Evolutionary conservation across 2,329 filamentous ascomycete species (phyloP).

Genomic region (Hypomyces perniciosus): DNA sequence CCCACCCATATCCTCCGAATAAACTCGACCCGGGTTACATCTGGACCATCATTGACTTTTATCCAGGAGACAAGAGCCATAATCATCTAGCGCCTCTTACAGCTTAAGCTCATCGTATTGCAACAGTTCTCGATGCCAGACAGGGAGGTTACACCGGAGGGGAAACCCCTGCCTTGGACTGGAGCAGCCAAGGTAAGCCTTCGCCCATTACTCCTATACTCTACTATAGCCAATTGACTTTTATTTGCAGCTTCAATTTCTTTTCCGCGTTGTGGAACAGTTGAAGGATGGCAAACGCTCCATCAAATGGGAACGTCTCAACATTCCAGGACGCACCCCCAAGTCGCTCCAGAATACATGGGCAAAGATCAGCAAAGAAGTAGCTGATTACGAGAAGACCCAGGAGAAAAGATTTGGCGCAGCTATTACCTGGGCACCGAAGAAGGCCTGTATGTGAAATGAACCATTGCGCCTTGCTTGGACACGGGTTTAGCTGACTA

Average conservation of each 20-base stretch:
- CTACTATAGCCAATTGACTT: background rate
- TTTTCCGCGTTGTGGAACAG: conserved; percentile 31
- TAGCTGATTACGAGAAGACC: conserved; percentile 15
- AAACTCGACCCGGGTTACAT: no score
- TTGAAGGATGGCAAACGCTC: conserved; percentile 25
- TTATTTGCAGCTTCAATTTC: conserved; percentile 26
- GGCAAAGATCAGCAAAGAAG: conserved; percentile 30
- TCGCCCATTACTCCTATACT: background rate
- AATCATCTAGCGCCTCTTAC: no score
- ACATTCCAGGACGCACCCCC: conserved; percentile 32
- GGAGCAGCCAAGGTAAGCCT: conserved; percentile 31
- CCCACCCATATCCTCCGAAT: no score
- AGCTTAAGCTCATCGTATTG: no score
- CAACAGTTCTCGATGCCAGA: background rate
- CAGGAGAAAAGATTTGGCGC: background rate
- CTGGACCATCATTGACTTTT: no score
- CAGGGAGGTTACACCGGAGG: conserved; percentile 22
- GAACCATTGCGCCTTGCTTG: no score
- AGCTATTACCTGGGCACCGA: conserved; percentile 14
- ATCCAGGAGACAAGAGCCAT: no score
- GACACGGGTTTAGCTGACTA: background rate
- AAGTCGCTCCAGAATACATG: conserved; percentile 35
- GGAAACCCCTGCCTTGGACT: conserved; percentile 28
- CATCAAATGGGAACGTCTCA: conserved; percentile 31
- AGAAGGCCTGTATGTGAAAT: conserved; percentile 12